Base-by-base conservation (phyloP, 371 early-diverging fungal genomes). In the Funneliformis caledonium region DNA sequence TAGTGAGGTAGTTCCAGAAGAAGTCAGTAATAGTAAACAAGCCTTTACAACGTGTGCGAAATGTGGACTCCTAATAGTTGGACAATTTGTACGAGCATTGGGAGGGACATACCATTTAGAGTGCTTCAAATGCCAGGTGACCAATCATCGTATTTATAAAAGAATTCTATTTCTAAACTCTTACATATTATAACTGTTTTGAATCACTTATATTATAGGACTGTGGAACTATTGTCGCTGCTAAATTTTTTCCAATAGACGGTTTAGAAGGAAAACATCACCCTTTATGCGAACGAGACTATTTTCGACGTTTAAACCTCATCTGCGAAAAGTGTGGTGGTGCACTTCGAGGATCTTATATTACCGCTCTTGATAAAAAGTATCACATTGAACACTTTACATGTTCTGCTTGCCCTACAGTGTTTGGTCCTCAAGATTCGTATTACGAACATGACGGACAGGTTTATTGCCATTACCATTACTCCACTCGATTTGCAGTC, bases 331-430 rank as follows among this genome's bases (percentile, higher is more conserved):
- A 91, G 61, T 99, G 99, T 86, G 93, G 94, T 9, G 92, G 92
- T 60, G 95, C 98, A 16, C 85, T 99, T 33, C 90, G 96, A 69
- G 97, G 96, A 33, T 93, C 96, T 4, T 96, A 97, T 82, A 97
- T 98, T 82, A 94, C 93, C 73, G 99, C 97, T 0, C 86, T 96
- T 68, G 94, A 93, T 70, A 92, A 92, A 85, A 97, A 96, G 84
- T 99, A 94, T 84, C 98, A 98, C 81, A 89, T 96, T 59, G 96
- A 98, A 80, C 99, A 98, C 84, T 98, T 98, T 83, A 94, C 95
- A 52, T 99, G 99, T 85, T 93, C 94, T 33, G 93, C 94, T 42
- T 99, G 99, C 80, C 89, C 94, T 16, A 95, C 93, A 8, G 92
- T 94, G 43, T 99, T 99, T 88, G 96, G 97, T 0, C 96, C 96